Evolutionary conservation across 2,329 filamentous ascomycete species (phyloP).

Genomic region (Cladophialophora bantiana): DNA sequence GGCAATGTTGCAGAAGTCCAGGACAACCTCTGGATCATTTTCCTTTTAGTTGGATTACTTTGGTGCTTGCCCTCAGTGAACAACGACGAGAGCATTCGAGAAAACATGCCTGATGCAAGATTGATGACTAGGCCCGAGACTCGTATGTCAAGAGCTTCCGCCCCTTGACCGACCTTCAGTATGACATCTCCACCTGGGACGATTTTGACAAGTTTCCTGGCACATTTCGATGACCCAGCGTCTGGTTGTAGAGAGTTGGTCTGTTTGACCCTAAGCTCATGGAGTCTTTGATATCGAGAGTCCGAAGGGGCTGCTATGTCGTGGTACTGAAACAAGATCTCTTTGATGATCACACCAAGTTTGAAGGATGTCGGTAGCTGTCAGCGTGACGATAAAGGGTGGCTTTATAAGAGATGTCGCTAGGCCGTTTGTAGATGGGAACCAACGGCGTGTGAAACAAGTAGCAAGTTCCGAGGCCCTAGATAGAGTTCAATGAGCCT

Average conservation of each 20-base stretch:
- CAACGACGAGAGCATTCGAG: slow-evolving; percentile 10
- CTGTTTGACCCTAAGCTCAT: not conserved
- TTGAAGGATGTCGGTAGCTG: not conserved
- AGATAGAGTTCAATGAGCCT: not conserved
- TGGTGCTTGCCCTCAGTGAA: not conserved
- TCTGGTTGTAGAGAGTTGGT: not conserved
- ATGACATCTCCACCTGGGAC: slow-evolving; percentile 7
- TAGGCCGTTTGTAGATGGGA: not conserved
- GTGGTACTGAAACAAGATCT: not conserved
- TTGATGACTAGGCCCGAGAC: slow-evolving; percentile 14
- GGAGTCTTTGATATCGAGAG: not conserved
- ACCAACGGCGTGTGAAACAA: not conserved
- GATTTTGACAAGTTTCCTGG: not conserved
- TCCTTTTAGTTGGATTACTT: not conserved
- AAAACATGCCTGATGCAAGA: slow-evolving; percentile 9
- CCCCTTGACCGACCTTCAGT: slow-evolving; percentile 6
- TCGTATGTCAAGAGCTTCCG: slow-evolving; percentile 11
- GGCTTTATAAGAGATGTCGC: not conserved
- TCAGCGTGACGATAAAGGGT: not conserved
- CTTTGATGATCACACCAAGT: not conserved
- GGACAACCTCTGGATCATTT: slow-evolving; percentile 8
- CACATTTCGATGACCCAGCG: not conserved
- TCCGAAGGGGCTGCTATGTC: not conserved
- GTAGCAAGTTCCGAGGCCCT: not conserved
- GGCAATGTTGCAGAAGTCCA: slow-evolving; percentile 19